Evolutionary conservation across 139 green algal genomes (phyloP).

Genomic region (Chlorella sp.): DNA sequence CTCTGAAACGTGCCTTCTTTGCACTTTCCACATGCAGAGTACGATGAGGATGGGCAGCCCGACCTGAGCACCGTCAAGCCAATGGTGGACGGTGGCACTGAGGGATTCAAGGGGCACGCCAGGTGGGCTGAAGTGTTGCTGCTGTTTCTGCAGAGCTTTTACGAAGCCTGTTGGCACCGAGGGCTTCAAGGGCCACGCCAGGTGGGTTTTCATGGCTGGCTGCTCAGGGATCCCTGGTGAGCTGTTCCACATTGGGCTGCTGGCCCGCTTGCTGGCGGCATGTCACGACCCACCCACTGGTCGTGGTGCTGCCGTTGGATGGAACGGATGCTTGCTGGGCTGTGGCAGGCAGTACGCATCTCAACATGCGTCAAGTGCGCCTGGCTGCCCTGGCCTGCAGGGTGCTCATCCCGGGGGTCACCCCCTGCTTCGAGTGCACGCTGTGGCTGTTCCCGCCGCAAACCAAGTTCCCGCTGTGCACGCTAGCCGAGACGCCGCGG

Average conservation of each 20-base stretch:
- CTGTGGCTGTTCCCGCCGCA: conserved; percentile 99
- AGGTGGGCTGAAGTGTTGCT: neutral
- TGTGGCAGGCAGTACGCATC: too few species aligned
- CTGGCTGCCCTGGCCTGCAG: conserved; percentile 31
- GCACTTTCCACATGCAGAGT: conserved; percentile 85
- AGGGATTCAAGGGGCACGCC: conserved; percentile 98
- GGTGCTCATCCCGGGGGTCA: conserved; percentile 95
- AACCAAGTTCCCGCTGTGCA: conserved; percentile 97
- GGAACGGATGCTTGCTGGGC: too few species aligned
- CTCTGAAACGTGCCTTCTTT: too few species aligned
- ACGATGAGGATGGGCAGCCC: conserved; percentile 81
- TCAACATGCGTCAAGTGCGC: neutral
- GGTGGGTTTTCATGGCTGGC: neutral
- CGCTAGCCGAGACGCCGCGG: conserved; percentile 92
- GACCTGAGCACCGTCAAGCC: conserved; percentile 92
- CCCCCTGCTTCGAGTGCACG: conserved; percentile 99
- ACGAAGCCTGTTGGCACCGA: conserved; percentile 77
- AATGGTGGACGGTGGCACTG: conserved; percentile 98
- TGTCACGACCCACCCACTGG: too few species aligned
- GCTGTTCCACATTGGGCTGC: too few species aligned
- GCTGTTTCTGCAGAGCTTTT: neutral
- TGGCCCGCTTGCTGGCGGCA: neutral
- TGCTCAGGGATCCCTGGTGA: neutral
- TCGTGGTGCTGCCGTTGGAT: too few species aligned
- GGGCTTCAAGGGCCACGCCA: conserved; percentile 95